Percentiles rank a stretch among this genome's conserved stretches.
phyloP scores from a whole-genome alignment of 768 basidiomycete species.

The Leccinum longicurvipes region DNA sequence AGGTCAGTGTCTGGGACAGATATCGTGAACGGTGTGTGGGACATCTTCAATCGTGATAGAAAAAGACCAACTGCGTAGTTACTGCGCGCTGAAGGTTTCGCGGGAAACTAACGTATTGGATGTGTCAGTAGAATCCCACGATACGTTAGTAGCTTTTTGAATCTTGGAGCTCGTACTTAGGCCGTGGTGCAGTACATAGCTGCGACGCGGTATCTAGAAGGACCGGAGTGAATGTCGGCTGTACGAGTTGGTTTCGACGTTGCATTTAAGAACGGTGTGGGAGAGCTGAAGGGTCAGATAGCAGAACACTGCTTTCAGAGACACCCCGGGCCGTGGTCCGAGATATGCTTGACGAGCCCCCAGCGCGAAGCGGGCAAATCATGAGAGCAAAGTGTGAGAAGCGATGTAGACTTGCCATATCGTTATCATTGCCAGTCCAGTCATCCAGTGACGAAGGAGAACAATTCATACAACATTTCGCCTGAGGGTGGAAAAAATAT shows the following conservation, averaged over 20 bases:
- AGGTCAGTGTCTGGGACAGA: too few species aligned
- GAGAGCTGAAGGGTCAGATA: too few species aligned
- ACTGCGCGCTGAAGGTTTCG: too few species aligned
- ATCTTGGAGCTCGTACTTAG: not conserved
- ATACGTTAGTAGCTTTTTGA: too few species aligned
- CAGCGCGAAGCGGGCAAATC: not conserved
- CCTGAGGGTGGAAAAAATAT: too few species aligned
- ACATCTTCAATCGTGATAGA: conserved; percentile 6
- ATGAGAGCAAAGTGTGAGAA: not conserved
- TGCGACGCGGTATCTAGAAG: too few species aligned
- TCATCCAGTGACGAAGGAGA: too few species aligned
- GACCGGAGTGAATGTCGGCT: not conserved
- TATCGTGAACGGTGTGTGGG: conserved; percentile 45
- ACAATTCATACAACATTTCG: too few species aligned
- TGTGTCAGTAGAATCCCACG: not conserved
- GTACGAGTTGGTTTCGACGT: not conserved
- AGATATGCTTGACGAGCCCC: not conserved
- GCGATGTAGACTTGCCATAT: not conserved
- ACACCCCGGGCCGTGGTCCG: not conserved
- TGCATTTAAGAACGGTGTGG: not conserved
- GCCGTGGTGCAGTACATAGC: too few species aligned
- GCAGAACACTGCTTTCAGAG: not conserved
- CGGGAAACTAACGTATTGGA: not conserved
- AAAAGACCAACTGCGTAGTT: too few species aligned
- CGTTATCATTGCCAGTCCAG: too few species aligned